phyloP scores from a whole-genome alignment of 2,329 filamentous ascomycete species.

The Ophiostoma pallidulum region DNA sequence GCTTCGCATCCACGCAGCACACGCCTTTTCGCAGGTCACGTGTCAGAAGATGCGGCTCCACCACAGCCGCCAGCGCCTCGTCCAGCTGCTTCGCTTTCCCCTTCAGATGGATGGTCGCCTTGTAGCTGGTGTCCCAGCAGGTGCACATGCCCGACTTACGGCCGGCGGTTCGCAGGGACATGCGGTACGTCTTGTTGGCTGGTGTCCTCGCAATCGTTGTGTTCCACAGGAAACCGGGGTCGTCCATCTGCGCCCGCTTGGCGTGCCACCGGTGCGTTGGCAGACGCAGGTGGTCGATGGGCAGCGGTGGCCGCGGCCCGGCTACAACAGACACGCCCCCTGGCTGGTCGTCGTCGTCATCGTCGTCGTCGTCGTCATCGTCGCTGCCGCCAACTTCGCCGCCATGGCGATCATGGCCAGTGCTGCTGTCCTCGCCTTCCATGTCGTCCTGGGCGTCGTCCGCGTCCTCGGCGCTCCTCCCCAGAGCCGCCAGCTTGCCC shows the following conservation, averaged over 20 bases:
- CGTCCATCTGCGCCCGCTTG: slow-evolving; percentile 81
- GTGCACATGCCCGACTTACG: slow-evolving; percentile 58
- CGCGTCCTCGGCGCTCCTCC: not conserved
- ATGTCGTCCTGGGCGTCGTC: not conserved
- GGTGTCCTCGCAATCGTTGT: slow-evolving; percentile 80
- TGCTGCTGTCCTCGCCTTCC: not conserved
- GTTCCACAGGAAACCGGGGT: slow-evolving; percentile 75
- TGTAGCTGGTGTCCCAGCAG: slow-evolving; percentile 90
- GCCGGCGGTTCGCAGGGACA: slow-evolving; percentile 71
- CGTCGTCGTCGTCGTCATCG: not conserved
- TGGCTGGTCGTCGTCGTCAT: slow-evolving; percentile 25
- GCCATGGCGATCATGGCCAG: no score
- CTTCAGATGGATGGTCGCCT: slow-evolving; percentile 73
- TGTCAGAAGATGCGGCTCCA: slow-evolving; percentile 11
- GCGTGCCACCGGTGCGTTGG: slow-evolving; percentile 92
- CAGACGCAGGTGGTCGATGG: slow-evolving; percentile 83
- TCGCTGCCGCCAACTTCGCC: no score
- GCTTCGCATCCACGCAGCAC: slow-evolving; percentile 12
- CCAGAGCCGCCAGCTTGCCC: slow-evolving; percentile 6
- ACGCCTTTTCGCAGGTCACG: slow-evolving; percentile 5
- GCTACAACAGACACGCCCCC: not conserved
- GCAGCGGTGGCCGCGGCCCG: slow-evolving; percentile 64
- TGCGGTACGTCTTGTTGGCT: slow-evolving; percentile 80
- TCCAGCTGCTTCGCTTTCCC: slow-evolving; percentile 33
- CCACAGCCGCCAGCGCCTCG: slow-evolving; percentile 10